These are phyloP conservation scores for Corynascus novoguineensis DNA, from an alignment of 495 filamentous ascomycete genomes.

Conservation along the genomic window DNA sequence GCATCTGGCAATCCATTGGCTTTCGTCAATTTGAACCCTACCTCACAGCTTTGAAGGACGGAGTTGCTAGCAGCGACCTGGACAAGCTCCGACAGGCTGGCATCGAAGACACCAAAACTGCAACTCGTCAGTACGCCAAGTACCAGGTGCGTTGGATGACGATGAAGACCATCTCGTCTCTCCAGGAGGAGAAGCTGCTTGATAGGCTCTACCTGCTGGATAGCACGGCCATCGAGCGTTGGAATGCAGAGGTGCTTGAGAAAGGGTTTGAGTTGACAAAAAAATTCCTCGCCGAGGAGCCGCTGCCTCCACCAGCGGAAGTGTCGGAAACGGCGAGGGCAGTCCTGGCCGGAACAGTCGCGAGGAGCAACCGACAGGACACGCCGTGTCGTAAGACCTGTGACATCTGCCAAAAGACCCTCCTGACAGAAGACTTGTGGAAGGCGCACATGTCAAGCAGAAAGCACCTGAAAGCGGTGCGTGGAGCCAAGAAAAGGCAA, in stretches of 20 bases:
- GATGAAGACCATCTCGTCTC: conserved; percentile 64
- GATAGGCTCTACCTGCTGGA: conserved; percentile 68
- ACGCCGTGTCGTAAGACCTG: conserved; percentile 56
- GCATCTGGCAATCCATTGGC: conserved; percentile 95
- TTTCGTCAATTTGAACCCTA: conserved; percentile 84
- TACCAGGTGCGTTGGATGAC: conserved; percentile 82
- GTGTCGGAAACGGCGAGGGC: conserved; percentile 56
- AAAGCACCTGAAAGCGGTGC: conserved; percentile 43
- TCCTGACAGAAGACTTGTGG: conserved; percentile 71
- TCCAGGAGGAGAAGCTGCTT: conserved; percentile 48
- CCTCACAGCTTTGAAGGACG: conserved; percentile 47
- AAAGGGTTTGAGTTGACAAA: conserved; percentile 58
- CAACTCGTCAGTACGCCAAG: conserved; percentile 81
- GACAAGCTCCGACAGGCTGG: conserved; percentile 31
- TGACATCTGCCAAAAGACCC: conserved; percentile 63
- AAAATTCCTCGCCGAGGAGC: conserved; percentile 51
- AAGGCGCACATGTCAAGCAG: conserved; percentile 63
- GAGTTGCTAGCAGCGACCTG: conserved; percentile 32
- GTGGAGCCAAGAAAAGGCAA: conserved; percentile 21
- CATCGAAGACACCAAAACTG: conserved; percentile 58
- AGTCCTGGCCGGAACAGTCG: conserved; percentile 50
- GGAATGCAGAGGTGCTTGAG: conserved; percentile 52
- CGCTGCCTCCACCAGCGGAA: conserved; percentile 54
- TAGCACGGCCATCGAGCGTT: conserved; percentile 56
- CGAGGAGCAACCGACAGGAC: conserved; percentile 40